A percentile compares a stretch with the other conserved stretches of the same genome.
Evolutionary conservation across 1,284 basidiomycete genomes (phyloP).

Genomic region (Microbotryomycetes sp.): DNA sequence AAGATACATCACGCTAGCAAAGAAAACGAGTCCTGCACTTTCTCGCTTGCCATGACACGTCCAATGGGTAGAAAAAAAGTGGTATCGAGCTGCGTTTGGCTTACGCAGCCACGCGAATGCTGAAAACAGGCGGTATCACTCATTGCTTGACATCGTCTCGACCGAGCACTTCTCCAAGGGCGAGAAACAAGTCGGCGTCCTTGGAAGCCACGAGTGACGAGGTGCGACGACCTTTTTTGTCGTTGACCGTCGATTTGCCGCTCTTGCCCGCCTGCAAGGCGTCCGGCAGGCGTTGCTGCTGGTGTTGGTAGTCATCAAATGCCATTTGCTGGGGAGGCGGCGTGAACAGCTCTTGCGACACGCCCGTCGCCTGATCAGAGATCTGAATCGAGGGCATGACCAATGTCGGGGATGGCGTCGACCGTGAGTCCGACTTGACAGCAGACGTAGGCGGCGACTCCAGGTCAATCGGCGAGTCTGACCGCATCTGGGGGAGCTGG

Average conservation of each 20-base stretch:
- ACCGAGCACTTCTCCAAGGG: slow-evolving; percentile 27
- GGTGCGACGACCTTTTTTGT: slow-evolving; percentile 14
- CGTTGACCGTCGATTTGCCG: slow-evolving; percentile 1
- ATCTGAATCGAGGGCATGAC: neutral
- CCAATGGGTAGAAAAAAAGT: too few relatives aligned
- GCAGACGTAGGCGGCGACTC: neutral
- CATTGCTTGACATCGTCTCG: slow-evolving; percentile 1
- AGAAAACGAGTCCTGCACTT: too few relatives aligned
- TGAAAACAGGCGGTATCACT: neutral
- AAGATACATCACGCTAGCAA: too few relatives aligned
- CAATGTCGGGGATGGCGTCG: neutral
- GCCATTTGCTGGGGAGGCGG: neutral
- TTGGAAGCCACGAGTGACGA: slow-evolving; percentile 30
- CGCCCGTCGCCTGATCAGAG: neutral
- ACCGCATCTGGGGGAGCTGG: neutral
- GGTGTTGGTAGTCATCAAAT: neutral
- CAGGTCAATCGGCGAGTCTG: neutral
- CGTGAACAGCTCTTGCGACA: neutral
- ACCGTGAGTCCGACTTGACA: neutral
- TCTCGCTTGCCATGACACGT: too few relatives aligned
- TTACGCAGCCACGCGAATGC: too few relatives aligned
- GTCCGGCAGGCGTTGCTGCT: neutral
- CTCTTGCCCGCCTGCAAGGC: neutral
- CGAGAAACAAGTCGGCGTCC: slow-evolving; percentile 35
- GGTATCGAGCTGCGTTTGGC: too few relatives aligned